Conservation (phyloP, 768 basidiomycete species). For the Panaeolus papilionaceus region DNA sequence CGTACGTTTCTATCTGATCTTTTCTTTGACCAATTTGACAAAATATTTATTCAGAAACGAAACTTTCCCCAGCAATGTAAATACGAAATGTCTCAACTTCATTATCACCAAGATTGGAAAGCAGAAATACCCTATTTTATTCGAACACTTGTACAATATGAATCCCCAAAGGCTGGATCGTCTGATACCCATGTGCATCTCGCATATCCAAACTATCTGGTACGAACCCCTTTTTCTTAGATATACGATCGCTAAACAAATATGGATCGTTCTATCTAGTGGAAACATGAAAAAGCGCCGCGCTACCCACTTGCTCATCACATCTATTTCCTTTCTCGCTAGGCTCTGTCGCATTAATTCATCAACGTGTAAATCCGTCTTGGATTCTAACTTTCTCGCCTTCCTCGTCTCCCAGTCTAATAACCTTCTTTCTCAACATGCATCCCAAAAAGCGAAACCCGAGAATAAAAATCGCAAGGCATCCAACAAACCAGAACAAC, state of each 20-base stretch:
- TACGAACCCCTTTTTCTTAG: neutral
- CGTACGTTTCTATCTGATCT: neutral
- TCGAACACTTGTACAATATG: conserved; percentile 5
- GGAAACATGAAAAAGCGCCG: neutral
- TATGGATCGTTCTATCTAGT: neutral
- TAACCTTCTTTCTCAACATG: neutral
- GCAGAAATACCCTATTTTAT: conserved; percentile 14
- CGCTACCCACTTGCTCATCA: neutral
- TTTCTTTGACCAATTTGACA: neutral
- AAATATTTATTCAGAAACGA: neutral
- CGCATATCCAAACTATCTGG: conserved; percentile 6
- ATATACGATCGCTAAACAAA: neutral
- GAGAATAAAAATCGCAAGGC: neutral
- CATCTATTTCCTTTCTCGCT: neutral
- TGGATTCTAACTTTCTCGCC: neutral
- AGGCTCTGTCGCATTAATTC: neutral
- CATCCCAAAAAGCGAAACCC: neutral
- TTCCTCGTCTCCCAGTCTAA: conserved; percentile 15
- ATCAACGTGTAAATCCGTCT: neutral
- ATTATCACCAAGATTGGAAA: conserved; percentile 15
- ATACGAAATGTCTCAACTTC: conserved; percentile 12
- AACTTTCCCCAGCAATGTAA: neutral
- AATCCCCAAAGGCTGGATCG: conserved; percentile 9
- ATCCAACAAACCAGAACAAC: neutral
- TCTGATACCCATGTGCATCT: conserved; percentile 14